phyloP scores from a whole-genome alignment of 116 monocot genomes.

The Phalaenopsis hybrid region DNA sequence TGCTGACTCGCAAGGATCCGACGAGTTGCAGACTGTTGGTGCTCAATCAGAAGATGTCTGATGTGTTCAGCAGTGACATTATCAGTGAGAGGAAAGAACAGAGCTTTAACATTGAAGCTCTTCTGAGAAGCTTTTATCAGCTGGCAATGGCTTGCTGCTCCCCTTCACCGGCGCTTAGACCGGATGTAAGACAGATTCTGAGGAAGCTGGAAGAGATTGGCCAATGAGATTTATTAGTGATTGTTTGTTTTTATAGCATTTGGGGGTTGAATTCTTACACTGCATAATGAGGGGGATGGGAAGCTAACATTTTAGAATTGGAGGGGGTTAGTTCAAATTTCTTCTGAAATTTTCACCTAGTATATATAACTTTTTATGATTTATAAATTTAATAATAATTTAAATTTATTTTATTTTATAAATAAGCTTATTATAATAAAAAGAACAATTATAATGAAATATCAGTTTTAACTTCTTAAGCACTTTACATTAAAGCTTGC shows the following conservation, averaged over 20 bases:
- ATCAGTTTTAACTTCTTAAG: too few relatives aligned
- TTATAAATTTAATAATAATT: too few relatives aligned
- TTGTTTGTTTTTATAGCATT: background rate
- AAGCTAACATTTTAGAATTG: background rate
- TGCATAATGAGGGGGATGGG: background rate
- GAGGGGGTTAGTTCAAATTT: background rate
- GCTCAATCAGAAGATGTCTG: constrained; percentile 58
- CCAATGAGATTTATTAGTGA: background rate
- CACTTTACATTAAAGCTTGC: too few relatives aligned
- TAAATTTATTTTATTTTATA: too few relatives aligned
- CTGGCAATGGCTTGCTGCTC: constrained; percentile 84
- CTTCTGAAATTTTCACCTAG: too few relatives aligned
- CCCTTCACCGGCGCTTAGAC: constrained; percentile 69
- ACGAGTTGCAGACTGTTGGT: constrained; percentile 36
- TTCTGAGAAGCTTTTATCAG: constrained; percentile 48
- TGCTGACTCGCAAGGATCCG: constrained; percentile 63
- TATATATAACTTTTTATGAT: too few relatives aligned
- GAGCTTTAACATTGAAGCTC: constrained; percentile 27
- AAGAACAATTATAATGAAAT: too few relatives aligned
- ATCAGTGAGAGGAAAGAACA: constrained; percentile 16
- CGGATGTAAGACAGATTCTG: constrained; percentile 53
- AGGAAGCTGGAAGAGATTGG: constrained; percentile 59
- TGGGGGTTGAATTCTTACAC: background rate
- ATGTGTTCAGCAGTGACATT: constrained; percentile 37
- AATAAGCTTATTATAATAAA: too few relatives aligned